Percentiles rank a stretch among this genome's conserved stretches.
Conservation (phyloP, 768 basidiomycete species). For the Mycena leptocephala region DNA sequence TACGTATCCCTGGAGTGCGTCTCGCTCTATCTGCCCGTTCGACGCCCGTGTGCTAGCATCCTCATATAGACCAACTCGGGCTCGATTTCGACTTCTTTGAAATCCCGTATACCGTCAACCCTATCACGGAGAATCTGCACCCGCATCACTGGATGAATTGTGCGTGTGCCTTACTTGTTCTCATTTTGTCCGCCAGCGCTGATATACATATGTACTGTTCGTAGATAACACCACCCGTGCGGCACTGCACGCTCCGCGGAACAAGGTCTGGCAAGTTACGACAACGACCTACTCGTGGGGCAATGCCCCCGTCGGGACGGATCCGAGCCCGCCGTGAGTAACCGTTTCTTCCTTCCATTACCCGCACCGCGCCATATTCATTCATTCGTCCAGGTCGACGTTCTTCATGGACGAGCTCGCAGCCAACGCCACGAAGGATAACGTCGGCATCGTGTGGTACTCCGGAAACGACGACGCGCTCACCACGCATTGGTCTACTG, state of each 20-base stretch:
- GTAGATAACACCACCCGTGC: conserved; percentile 58
- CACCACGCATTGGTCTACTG: conserved; percentile 59
- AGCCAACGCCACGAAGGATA: conserved; percentile 55
- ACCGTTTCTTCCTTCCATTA: neutral
- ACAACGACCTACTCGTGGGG: conserved; percentile 12
- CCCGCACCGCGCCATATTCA: neutral
- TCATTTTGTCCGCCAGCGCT: too few species aligned
- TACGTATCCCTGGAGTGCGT: conserved; percentile 68
- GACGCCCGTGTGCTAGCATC: neutral
- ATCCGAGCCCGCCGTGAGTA: neutral
- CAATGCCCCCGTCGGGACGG: conserved; percentile 3
- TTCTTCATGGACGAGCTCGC: conserved; percentile 63
- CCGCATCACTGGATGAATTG: conserved; percentile 34
- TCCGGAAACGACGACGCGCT: conserved; percentile 68
- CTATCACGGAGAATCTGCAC: conserved; percentile 42
- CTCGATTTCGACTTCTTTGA: conserved; percentile 25
- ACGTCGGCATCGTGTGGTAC: conserved; percentile 57
- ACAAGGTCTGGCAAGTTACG: conserved; percentile 33
- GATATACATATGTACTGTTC: too few species aligned
- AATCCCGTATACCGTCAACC: conserved; percentile 26
- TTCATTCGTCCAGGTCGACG: neutral
- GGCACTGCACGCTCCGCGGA: conserved; percentile 65
- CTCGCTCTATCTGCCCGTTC: neutral
- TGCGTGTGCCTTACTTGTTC: neutral
- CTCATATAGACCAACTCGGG: conserved; percentile 16